Percentiles rank a stretch among this genome's conserved stretches.
phyloP scores from a whole-genome alignment of 805 yeast species.

The Wickerhamiella musiphila region DNA sequence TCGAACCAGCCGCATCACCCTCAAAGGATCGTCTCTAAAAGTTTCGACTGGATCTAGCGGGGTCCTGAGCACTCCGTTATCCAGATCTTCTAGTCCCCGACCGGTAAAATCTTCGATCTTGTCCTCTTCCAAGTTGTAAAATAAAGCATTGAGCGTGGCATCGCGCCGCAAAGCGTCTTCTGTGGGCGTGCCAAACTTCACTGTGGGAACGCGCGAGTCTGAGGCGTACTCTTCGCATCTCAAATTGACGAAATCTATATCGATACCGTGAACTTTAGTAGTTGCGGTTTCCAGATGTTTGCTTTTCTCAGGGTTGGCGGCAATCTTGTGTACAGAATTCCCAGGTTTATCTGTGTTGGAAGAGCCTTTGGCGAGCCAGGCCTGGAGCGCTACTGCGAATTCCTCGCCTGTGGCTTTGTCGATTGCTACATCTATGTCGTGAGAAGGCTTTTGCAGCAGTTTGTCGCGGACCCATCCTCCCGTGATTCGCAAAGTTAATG shows the following conservation, averaged over 20 bases:
- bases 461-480: conserved; percentile 99
- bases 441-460: conserved; percentile 56
- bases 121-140: conserved; percentile 56
- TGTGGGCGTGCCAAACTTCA: conserved; percentile 73
- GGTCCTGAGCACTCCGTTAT: conserved; percentile 57
- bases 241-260: conserved; percentile 83
- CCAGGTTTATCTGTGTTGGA: conserved; percentile 3
- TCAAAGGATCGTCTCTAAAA: conserved; percentile 81
- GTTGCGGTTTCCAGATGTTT: conserved; percentile 96
- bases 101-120: conserved; percentile 75
- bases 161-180: conserved; percentile 89
- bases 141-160: conserved; percentile 85
- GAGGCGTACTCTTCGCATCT: conserved; percentile 74
- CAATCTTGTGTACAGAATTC: conserved; percentile 60
- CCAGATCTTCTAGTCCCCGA: conserved; percentile 55
- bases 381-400: conserved; percentile 52
- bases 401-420: conserved; percentile 71
- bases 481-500: conserved; percentile 54
- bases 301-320: conserved; percentile 85
- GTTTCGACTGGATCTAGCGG: conserved; percentile 78
- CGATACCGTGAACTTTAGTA: conserved; percentile 65
- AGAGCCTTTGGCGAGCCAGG: conserved; percentile 25
- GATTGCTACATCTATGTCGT: conserved; percentile 86
- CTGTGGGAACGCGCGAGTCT: conserved; percentile 69
- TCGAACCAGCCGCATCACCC: conserved; percentile 71